phyloP scores from a whole-genome alignment of 1,139 yeast species.

The Kodamaea sp. region DNA sequence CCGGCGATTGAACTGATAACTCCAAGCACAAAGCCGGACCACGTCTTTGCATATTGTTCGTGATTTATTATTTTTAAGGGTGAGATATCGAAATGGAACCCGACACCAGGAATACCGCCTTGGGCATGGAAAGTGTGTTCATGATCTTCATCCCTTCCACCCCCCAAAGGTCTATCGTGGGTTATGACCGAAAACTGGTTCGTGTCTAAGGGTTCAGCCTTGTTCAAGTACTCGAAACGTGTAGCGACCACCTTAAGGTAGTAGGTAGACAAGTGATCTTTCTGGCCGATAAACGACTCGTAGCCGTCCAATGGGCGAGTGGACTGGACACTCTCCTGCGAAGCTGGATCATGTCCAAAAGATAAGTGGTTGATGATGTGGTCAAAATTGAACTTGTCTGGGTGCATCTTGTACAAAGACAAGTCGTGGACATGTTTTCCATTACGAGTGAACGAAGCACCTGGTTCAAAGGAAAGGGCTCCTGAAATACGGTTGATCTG shows the following conservation, averaged over 20 bases:
- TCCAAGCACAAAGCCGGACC: slow-evolving; percentile 85
- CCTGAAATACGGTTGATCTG: slow-evolving; percentile 86
- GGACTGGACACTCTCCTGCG: slow-evolving; percentile 4
- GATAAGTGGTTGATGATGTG: slow-evolving; percentile 80
- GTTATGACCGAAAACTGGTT: slow-evolving; percentile 90
- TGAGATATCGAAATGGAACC: slow-evolving; percentile 85
- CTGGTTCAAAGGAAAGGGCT: slow-evolving; percentile 94
- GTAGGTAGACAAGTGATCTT: slow-evolving; percentile 71
- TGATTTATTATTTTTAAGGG: slow-evolving; percentile 89
- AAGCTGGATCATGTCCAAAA: slow-evolving; percentile 65
- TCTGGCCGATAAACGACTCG: slow-evolving; percentile 41
- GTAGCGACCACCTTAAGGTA: slow-evolving; percentile 90
- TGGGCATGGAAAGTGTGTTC: slow-evolving; percentile 80
- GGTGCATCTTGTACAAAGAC: slow-evolving; percentile 61
- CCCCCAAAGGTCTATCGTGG: slow-evolving; percentile 80
- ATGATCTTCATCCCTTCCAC: slow-evolving; percentile 91
- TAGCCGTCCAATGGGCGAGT: slow-evolving; percentile 75
- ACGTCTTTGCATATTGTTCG: slow-evolving; percentile 74
- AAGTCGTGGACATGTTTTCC: slow-evolving; percentile 82
- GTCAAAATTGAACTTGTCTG: slow-evolving; percentile 62
- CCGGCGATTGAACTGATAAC: slow-evolving; percentile 92
- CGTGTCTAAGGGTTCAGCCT: slow-evolving; percentile 60
- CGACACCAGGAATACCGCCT: slow-evolving; percentile 92
- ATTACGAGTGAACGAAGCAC: slow-evolving; percentile 58
- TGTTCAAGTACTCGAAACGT: slow-evolving; percentile 67